Conservation (phyloP, 1,284 basidiomycete genomes). For the Cryptococcus jaspeensis region DNA sequence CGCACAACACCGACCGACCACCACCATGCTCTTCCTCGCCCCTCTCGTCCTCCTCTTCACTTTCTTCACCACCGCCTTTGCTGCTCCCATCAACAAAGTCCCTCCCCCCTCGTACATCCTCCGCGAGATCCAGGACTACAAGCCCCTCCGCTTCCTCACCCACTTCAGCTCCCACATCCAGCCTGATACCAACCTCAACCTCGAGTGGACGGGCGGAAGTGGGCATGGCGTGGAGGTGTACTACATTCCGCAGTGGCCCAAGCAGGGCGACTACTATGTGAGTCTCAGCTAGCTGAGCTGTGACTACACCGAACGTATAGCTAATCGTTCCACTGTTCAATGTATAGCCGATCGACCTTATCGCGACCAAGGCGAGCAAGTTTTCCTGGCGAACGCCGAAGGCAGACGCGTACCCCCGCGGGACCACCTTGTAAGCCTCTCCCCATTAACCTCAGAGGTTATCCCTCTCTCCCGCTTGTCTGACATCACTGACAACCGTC, state of each 20-base stretch:
- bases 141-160: slow-evolving; percentile 12
- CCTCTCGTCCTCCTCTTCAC: too few species aligned
- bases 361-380: slow-evolving; percentile 13
- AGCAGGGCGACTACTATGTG: slow-evolving; percentile 27
- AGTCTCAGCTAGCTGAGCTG: slow-evolving; percentile 3
- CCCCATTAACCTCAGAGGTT: too few species aligned
- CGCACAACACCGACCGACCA: too few species aligned
- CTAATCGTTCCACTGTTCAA: neutral
- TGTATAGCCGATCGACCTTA: slow-evolving; percentile 15
- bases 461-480: neutral
- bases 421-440: slow-evolving; percentile 32
- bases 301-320: too few species aligned
- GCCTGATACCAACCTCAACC: slow-evolving; percentile 17
- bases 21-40: too few species aligned
- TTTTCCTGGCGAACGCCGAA: slow-evolving; percentile 28
- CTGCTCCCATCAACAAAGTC: too few species aligned
- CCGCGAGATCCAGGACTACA: slow-evolving; percentile 6
- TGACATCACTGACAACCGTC: neutral
- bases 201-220: slow-evolving; percentile 33
- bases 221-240: slow-evolving; percentile 33
- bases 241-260: slow-evolving; percentile 37
- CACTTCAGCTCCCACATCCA: slow-evolving; percentile 15
- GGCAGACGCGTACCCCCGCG: slow-evolving; percentile 19
- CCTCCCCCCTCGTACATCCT: slow-evolving; percentile 5
- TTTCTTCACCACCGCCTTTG: too few species aligned